Evolutionary conservation across 164 flowering plant species (phyloP), one percentile per base, ranked within the genome.

Genomic region (Stephania cephalantha): DNA sequence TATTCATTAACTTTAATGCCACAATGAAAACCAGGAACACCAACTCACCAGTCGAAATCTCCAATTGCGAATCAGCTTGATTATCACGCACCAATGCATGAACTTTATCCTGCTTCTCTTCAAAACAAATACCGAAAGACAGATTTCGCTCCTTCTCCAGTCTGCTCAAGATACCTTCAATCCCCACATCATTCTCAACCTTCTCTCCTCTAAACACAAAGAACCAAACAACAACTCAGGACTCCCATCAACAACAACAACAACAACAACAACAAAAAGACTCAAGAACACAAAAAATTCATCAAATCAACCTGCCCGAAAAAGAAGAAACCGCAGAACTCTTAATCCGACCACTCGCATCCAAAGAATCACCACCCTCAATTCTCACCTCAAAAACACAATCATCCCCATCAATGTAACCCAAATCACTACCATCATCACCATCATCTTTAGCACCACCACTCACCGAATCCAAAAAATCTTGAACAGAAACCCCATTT

Each of bases 91-190:
- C 79, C 46, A 25, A 3, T 20, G 72, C 68, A 68, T 8, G 53
- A 74, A 30, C 18, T n/a, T 30, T 22, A 22, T 68, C 68, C 73
- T 77, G 83, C 69, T 76, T 81, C 71, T 75, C 83, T 72, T 74
- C 77, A 70, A 82, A 72, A 67, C 75, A 82, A 73, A 83, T 10
- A 13, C 89, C 90, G 71, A 83, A 84, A 15, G 78, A 78, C 22
- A 78, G 71, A 76, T 76, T 85, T 78, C 95, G 82, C 48, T 91
- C 86, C 82, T 85, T 89, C 85, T 92, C 90, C 79, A 94, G 76
- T 68, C 97, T 83, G 76, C 73, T 86, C 86, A 94, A 77, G 44
- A 94, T 94, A 63, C 95, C 97, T 77, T 89, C 89, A 72, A 92
- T 82, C 46, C 98, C 97, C 29, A 81, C 55, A 30, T 84, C 88